Evolutionary conservation across 495 filamentous ascomycete species (phyloP), one percentile per base, ranked within the genome.

Genomic region (Rhizodiscina lignyota): DNA sequence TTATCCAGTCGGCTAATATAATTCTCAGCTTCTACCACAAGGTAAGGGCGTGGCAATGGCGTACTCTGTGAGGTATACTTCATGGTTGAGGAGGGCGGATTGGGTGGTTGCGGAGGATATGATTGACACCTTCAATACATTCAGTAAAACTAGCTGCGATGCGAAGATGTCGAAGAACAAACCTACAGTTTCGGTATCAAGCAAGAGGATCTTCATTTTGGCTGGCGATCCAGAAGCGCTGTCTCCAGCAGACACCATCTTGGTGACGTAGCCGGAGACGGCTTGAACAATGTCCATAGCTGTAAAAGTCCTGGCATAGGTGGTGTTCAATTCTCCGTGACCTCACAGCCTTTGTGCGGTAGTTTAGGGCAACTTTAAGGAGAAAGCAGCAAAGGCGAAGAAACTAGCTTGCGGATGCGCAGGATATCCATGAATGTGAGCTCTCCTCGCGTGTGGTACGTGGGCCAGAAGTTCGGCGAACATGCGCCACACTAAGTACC

Each of bases 151-250:
- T 20, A 13, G 22, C 28, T 21, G 27, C 27, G 16, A 12, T 16
- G 30, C 10, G 18, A 19, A 32, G 24, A 36, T 38, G 32, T 5
- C 34, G 41, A 45, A 42, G 5, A 40, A 49, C 46, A 47, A 51
- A 67, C 73, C 53, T 60, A 81, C 81, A 52, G 89, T 97, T 60
- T 94, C 89, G 58, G 72, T 78, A 59, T 97, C 89, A 37, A 97
- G 67, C 45, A 97, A 68, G 36, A 97, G 63, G 47, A 94, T 87
- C 75, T 97, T 97, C 89, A 97, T 97, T 67, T 96, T 96, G 23
- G 83, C 72, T 10, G 83, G 79, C 28, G 81, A 68, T 24, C 70
- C 66, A 32, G 74, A 57, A 37, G 73, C 62, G 47, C 63, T 63
- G 55, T 92, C 84, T 53, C 87, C 87, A 43, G 74, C 74, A 30